Evolutionary conservation across 2,329 filamentous ascomycete genomes (phyloP), one percentile per base, ranked within the genome.

Genomic region (Exophiala alcalophila): DNA sequence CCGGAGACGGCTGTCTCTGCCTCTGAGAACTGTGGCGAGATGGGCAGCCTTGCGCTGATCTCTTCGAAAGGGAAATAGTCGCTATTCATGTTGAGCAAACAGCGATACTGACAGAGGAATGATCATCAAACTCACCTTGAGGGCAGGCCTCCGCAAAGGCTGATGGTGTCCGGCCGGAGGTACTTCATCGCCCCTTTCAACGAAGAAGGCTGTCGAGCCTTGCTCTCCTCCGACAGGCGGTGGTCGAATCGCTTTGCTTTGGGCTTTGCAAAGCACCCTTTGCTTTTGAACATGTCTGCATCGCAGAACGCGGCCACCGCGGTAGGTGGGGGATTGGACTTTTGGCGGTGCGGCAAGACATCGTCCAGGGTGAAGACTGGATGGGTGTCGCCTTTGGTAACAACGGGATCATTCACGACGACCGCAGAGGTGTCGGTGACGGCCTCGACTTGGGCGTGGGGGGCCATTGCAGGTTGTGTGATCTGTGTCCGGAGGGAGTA

Each of bases 61-160:
- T 84, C 76, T 53, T 91, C 81, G 58, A 97, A 82, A n/a, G 92
- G 92, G 60, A 98, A 98, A 66, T 94, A 87, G 62, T 91, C 83
- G 47, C 86, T 79, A 10, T 12, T 32, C 11, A 15, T 28, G 19
- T 14, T 49, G 15, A 45, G 38, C 29, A 24, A 3, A 18, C 7
- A 36, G 23, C 12, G 20, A 23, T 5, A 11, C 8, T 11, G n/a
- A 25, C 11, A 12, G 29, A 5, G 10, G n/a, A 24, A 16, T 12
- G 3, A 11, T 10, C 15, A 19, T 10, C 18, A 30, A 3, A 34
- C 40, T 27, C 15, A 52, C 45, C 46, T 46, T 5, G 87, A 90
- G 3, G 92, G 92, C 14, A 98, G 71, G 3, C 92, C 92, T 37
- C 92, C 92, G 41, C 92, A 92, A 2, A 98, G 81, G 1, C 89